Evolutionary conservation across 1,284 basidiomycete species (phyloP), one percentile per base, ranked within the genome.

Genomic region (Leccinum pachyderme): DNA sequence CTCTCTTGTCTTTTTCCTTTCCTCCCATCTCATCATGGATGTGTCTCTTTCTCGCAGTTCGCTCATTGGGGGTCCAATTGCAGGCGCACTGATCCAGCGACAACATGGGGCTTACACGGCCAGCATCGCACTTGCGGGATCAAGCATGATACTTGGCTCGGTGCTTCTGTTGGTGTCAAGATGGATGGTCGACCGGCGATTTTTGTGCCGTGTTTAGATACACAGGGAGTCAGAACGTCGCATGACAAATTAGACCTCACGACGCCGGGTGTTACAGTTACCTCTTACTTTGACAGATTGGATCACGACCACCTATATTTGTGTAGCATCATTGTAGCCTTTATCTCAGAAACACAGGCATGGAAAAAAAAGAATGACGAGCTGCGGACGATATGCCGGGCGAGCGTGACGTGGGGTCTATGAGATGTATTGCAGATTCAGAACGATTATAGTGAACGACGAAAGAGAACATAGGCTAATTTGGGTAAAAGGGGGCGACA

Each of bases 111-210:
- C 73, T 3, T 87, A 81, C 64, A 70, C 69, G 0, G 75, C 75
- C 44, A 76, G 83, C 72, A 83, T 82, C 52, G 66, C 77, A n/a
- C 80, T 86, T 58, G 77, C 82, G 3, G 86, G 85, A 32, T 68
- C 75, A 33, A 77, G 78, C n/a, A 70, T 83, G 54, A 67, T 86
- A 52, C 65, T 75, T 28, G 85, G 84, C 11, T 83, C 84, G 7
- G 54, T 80, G 29, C 72, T 84, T 60, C 73, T 86, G 50, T 63
- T 84, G 8, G 69, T 71, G 44, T 76, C 82, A 25, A 78, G 75
- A 62, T 59, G 81, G 25, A 72, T 70, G 55, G 73, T 83, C 47
- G 69, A 81, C 57, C 60, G 66, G n/a, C 67, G 67, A 5, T 47
- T 81, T 31, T 58, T 77, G 12, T 55, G 55, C 56, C 66, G 58